Base-by-base conservation (phyloP, 108 stramenopile genomes). In the Nannochloropsis gaditana region DNA sequence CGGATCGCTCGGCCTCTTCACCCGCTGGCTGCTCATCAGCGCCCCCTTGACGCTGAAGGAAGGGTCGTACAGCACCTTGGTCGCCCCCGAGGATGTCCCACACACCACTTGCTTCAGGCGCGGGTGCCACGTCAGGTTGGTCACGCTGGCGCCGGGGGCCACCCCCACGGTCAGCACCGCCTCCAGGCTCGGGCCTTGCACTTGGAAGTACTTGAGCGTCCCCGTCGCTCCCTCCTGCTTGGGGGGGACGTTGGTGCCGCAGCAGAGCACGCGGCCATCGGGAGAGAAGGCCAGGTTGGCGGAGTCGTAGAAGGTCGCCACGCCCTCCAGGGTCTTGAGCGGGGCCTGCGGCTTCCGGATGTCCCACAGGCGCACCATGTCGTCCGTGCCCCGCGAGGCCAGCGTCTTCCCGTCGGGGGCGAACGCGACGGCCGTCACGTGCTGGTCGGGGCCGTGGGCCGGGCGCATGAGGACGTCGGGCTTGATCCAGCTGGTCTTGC, bases 1-100 rank as follows among this genome's bases (percentile, higher is more conserved):
- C 11, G 17, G 89, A 21, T 86, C 81, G 8, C 42, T 89, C 31
- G 11, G 31, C 45, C 90, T 84, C 85, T 91, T 90, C 9, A 90
- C 85, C 31, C 90, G 80, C 19, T 47, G 44, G 9, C 82, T 42
- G 31, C 90, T 85, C 42, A 91, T 47, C 87, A 91, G 83, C n/a
- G 90, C 90, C 44, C 90, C 90, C 87, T 91, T 91, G 44, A 85
- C 87, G 44, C 89, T 87, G 44, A 91, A 89, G 11, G 86, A 45
- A 10, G 90, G 87, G 85, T 91, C 90, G 86, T 89, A 91, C 85
- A 91, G 85, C 9, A 91, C 90, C 21, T 83, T 87, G 43, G 88
- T 81, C 3, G 81, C 83, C 43, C 90, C 89, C 43, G 42, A 31
- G 9, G 89, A 90, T 21, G 84, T 82, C 11, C 42, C 43, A 5